Percentiles rank a stretch among this genome's conserved stretches.
phyloP scores from a whole-genome alignment of 306 rosid species.

The Arachis hypogaea region DNA sequence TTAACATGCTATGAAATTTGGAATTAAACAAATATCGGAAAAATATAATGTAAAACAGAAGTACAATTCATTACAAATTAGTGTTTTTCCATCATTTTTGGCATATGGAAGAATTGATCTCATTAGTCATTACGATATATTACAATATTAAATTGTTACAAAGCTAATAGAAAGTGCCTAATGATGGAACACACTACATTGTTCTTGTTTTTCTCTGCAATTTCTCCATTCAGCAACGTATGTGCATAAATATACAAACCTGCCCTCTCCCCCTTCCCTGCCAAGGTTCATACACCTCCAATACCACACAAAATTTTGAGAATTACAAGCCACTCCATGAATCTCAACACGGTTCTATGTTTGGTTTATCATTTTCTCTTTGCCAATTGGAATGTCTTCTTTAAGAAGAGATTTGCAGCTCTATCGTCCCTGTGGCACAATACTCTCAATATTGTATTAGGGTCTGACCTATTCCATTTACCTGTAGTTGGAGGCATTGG shows the following conservation, averaged over 20 bases:
- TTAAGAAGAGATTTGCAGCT: constrained; percentile 73
- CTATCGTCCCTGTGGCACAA: constrained; percentile 79
- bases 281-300: constrained; percentile 12
- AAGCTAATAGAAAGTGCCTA: constrained; percentile 11
- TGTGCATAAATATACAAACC: constrained; percentile 30
- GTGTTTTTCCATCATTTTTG: background rate
- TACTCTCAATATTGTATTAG: constrained; percentile 87
- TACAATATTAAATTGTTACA: no score
- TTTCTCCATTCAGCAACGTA: constrained; percentile 13
- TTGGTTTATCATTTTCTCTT: constrained; percentile 55
- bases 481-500: constrained; percentile 98
- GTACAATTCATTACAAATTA: background rate
- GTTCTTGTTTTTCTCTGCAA: constrained; percentile 13
- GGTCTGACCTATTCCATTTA: constrained; percentile 79
- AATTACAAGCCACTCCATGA: constrained; percentile 14
- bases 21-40: constrained; percentile 7
- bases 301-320: constrained; percentile 14
- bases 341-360: background rate
- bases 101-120: background rate
- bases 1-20: background rate
- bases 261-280: background rate
- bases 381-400: constrained; percentile 82
- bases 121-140: no score
- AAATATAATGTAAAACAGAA: background rate
- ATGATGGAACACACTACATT: constrained; percentile 30